Percentiles rank a stretch among this genome's conserved stretches.
phyloP scores from a whole-genome alignment of 2,329 filamentous ascomycete genomes.

The Xylariaceae sp. region DNA sequence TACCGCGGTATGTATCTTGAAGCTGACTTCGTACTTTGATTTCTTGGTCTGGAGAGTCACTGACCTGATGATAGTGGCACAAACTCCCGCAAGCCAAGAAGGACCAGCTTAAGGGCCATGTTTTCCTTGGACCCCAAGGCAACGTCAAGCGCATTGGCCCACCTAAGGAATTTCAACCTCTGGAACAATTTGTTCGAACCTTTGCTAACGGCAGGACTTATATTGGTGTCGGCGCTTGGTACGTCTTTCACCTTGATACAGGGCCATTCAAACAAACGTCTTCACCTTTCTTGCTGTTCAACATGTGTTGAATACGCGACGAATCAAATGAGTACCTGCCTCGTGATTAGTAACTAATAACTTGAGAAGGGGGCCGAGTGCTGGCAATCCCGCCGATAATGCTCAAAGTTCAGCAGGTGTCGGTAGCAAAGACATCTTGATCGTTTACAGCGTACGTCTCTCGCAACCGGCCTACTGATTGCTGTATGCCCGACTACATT shows the following conservation, averaged over 20 bases:
- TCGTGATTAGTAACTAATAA: conserved; percentile 3
- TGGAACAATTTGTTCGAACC: conserved; percentile 37
- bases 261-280: not conserved
- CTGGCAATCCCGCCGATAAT: conserved; percentile 35
- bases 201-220: conserved; percentile 39
- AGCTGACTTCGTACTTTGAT: too few species aligned
- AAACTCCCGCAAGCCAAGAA: conserved; percentile 32
- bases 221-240: conserved; percentile 38
- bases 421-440: conserved; percentile 38
- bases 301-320: too few species aligned
- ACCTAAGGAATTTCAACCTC: conserved; percentile 33
- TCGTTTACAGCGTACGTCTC: conserved; percentile 36
- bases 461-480: too few species aligned
- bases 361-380: conserved; percentile 26
- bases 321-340: too few species aligned
- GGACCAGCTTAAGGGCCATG: conserved; percentile 32
- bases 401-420: conserved; percentile 36
- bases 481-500: too few species aligned
- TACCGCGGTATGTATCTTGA: conserved; percentile 11
- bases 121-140: conserved; percentile 30
- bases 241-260: not conserved
- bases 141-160: conserved; percentile 35
- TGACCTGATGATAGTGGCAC: conserved; percentile 22
- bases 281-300: too few species aligned
- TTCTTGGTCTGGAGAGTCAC: too few species aligned